Percentiles rank a stretch among this genome's conserved stretches.
Conservation (phyloP, 208 protist genomes). For the Acanthamoeba quina region DNA sequence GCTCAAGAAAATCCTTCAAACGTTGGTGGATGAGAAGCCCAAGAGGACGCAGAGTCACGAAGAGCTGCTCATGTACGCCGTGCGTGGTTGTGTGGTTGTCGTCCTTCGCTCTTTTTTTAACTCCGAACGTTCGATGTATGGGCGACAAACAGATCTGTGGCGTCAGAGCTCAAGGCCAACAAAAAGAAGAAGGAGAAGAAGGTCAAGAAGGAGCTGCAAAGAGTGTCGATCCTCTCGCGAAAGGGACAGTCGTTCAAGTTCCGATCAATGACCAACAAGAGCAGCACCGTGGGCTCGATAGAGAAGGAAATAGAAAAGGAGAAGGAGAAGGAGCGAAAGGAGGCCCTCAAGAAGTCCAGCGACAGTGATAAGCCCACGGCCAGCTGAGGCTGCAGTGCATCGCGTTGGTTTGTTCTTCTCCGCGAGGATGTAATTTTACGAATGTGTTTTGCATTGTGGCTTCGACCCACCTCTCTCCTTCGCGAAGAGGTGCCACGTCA, state of each 20-base stretch:
- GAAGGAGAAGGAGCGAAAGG: conserved; percentile 40
- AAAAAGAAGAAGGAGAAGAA: conserved; percentile 75
- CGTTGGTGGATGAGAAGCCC: conserved; percentile 40
- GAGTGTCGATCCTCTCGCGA: neutral
- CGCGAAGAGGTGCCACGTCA: too few species aligned
- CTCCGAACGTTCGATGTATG: neutral
- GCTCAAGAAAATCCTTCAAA: conserved; percentile 62
- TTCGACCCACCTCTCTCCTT: too few species aligned
- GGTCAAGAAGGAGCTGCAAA: conserved; percentile 37
- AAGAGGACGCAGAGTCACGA: conserved; percentile 50
- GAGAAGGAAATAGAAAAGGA: conserved; percentile 65
- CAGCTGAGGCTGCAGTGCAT: neutral
- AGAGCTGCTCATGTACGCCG: conserved; percentile 39
- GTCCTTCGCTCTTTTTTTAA: neutral
- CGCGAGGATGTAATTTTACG: too few species aligned
- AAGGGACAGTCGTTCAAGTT: conserved; percentile 63
- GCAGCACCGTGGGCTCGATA: conserved; percentile 14
- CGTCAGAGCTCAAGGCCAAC: conserved; percentile 62
- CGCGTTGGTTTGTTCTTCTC: too few species aligned
- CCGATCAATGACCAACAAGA: conserved; percentile 50
- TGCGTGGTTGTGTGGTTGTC: neutral
- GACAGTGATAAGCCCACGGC: neutral
- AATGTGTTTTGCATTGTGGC: too few species aligned
- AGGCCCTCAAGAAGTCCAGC: conserved; percentile 11
- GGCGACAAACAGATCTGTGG: neutral